Conservation (phyloP, 2,329 filamentous ascomycete species). For the Botrytis tulipae region DNA sequence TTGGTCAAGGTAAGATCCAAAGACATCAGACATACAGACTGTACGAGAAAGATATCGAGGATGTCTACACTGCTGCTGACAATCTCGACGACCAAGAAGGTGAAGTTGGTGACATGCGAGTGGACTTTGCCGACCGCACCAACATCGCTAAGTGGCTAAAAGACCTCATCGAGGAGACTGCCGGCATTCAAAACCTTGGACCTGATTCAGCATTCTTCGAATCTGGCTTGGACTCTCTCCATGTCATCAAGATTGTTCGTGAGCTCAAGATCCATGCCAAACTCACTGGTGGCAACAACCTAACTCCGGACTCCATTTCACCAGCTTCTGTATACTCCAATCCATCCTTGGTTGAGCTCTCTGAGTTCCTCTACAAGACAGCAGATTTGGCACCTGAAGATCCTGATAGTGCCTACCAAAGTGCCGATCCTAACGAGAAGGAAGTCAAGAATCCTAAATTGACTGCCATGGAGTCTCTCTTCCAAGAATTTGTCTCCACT, state of each 20-base stretch:
- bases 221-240: constrained; percentile 26
- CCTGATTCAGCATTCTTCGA: constrained; percentile 23
- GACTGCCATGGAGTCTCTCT: constrained; percentile 19
- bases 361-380: constrained; percentile 19
- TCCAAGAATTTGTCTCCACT: constrained; percentile 21
- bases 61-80: constrained; percentile 35
- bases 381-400: constrained; percentile 18
- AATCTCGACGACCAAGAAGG: constrained; percentile 24
- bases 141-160: constrained; percentile 22
- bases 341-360: constrained; percentile 21
- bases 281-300: constrained; percentile 15
- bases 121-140: constrained; percentile 19
- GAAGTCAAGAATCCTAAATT: constrained; percentile 10
- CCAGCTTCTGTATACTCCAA: constrained; percentile 22
- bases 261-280: constrained; percentile 23
- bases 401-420: constrained; percentile 22
- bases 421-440: constrained; percentile 14
- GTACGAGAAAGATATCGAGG: constrained; percentile 39
- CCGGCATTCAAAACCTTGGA: constrained; percentile 18
- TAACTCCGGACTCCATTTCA: constrained; percentile 17
- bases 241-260: constrained; percentile 23
- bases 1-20: constrained; percentile 43
- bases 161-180: constrained; percentile 19
- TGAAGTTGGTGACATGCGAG: constrained; percentile 10
- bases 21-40: constrained; percentile 35